phyloP scores from a whole-genome alignment of 768 basidiomycete species.

The Coprinopsis cinerea region DNA sequence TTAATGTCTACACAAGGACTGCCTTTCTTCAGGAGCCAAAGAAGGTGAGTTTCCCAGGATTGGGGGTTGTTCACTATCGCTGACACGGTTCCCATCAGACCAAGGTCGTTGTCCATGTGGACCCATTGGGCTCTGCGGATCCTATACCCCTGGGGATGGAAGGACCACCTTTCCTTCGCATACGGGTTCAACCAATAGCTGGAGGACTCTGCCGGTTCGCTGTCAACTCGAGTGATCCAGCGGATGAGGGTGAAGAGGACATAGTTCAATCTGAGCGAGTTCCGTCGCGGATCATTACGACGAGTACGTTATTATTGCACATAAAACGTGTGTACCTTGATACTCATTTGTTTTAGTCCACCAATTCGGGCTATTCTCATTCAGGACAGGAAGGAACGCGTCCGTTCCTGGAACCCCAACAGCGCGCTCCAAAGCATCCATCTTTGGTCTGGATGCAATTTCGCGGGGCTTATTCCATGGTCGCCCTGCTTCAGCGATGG shows the following conservation, averaged over 20 bases:
- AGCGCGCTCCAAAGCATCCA: conserved; percentile 70
- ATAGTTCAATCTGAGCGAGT: conserved; percentile 74
- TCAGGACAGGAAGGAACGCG: conserved; percentile 57
- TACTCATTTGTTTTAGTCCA: conserved; percentile 47
- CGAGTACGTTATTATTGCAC: conserved; percentile 48
- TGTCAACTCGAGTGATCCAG: conserved; percentile 68
- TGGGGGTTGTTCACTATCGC: too few species aligned
- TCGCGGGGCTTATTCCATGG: conserved; percentile 82
- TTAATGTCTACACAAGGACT: conserved; percentile 81
- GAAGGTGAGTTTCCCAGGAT: conserved; percentile 50
- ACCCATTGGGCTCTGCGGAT: conserved; percentile 68
- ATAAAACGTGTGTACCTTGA: conserved; percentile 2
- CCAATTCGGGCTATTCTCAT: conserved; percentile 85
- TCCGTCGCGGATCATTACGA: conserved; percentile 71
- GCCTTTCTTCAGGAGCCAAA: conserved; percentile 72
- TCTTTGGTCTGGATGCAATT: conserved; percentile 85
- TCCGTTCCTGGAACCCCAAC: conserved; percentile 86
- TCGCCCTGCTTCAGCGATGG: conserved; percentile 60
- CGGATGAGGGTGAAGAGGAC: conserved; percentile 73
- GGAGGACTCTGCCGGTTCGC: conserved; percentile 78
- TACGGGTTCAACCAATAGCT: conserved; percentile 77
- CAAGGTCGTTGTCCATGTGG: conserved; percentile 85
- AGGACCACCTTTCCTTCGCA: conserved; percentile 69
- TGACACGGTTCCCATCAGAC: too few species aligned
- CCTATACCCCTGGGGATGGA: conserved; percentile 70